A percentile compares a stretch with the other conserved stretches of the same genome.
phyloP scores from a whole-genome alignment of 1,284 basidiomycete genomes.

The Omphalotus olearius region DNA sequence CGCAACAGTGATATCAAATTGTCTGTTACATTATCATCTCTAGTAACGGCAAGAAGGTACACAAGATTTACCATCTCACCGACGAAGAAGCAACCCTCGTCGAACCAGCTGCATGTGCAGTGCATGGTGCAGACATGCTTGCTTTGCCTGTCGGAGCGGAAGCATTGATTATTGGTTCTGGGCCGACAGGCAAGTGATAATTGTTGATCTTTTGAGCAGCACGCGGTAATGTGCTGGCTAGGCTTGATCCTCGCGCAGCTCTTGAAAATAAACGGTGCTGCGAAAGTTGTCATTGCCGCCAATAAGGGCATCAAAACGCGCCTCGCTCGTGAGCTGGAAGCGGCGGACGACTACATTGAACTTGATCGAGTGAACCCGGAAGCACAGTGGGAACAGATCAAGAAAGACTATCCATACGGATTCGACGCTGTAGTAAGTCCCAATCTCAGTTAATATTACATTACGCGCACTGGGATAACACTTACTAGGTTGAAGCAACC shows the following conservation, averaged over 20 bases:
- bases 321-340: conserved; percentile 71
- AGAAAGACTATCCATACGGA: conserved; percentile 76
- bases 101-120: conserved; percentile 84
- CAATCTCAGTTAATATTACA: background rate
- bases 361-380: conserved; percentile 67
- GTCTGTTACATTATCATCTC: background rate
- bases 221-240: conserved; percentile 25
- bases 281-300: conserved; percentile 72
- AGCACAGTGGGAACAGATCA: conserved; percentile 76
- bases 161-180: conserved; percentile 74
- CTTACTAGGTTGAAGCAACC: conserved; percentile 67
- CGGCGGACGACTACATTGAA: conserved; percentile 80
- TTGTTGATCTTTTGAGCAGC: conserved; percentile 1
- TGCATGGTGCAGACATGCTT: conserved; percentile 86
- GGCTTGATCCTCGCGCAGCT: conserved; percentile 85
- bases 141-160: conserved; percentile 74
- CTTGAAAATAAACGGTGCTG: conserved; percentile 74
- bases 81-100: conserved; percentile 87
- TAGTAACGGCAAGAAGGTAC: conserved; percentile 54
- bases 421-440: conserved; percentile 78
- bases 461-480: background rate
- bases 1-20: background rate
- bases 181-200: conserved; percentile 46
- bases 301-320: conserved; percentile 87
- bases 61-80: conserved; percentile 81